phyloP scores from a whole-genome alignment of 202 grass and related monocot genomes.

The Hordeum pubiflorum region DNA sequence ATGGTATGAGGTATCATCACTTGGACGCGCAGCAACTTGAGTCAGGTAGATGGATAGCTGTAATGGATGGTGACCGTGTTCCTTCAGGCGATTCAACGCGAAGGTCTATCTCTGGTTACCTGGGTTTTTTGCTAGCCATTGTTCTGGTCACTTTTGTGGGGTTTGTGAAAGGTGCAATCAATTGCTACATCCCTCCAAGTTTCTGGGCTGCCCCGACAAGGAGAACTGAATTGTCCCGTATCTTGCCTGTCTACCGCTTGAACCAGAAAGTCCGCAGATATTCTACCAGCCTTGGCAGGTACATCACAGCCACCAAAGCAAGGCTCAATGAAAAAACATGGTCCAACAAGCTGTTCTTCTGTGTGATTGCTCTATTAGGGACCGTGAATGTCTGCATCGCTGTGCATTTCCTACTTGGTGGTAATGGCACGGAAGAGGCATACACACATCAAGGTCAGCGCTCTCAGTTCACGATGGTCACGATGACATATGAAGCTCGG shows the following conservation, averaged over 20 bases:
- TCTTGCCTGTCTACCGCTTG: constrained; percentile 48
- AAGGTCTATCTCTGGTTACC: constrained; percentile 59
- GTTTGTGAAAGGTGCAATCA: constrained; percentile 57
- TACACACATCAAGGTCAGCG: constrained; percentile 65
- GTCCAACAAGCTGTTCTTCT: constrained; percentile 59
- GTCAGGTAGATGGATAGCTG: constrained; percentile 85
- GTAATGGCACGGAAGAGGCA: constrained; percentile 79
- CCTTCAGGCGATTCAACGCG: constrained; percentile 75
- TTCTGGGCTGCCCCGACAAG: constrained; percentile 38
- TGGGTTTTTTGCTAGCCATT: constrained; percentile 35
- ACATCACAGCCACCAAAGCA: constrained; percentile 46
- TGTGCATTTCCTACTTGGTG: constrained; percentile 74
- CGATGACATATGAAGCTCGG: constrained; percentile 95
- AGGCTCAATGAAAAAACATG: constrained; percentile 68
- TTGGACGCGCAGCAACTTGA: constrained; percentile 69
- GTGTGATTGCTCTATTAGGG: constrained; percentile 44
- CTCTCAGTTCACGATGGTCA: constrained; percentile 89
- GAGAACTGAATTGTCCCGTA: constrained; percentile 46
- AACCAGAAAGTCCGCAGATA: constrained; percentile 67
- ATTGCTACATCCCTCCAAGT: constrained; percentile 38
- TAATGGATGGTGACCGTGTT: constrained; percentile 94
- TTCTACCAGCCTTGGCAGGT: constrained; percentile 48
- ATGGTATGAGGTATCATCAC: constrained; percentile 93
- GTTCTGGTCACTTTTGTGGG: constrained; percentile 53
- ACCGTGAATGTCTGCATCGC: constrained; percentile 55